A percentile compares a stretch with the other conserved stretches of the same genome.
phyloP scores from a whole-genome alignment of 495 filamentous ascomycete genomes.

The Usnea hakonensis region DNA sequence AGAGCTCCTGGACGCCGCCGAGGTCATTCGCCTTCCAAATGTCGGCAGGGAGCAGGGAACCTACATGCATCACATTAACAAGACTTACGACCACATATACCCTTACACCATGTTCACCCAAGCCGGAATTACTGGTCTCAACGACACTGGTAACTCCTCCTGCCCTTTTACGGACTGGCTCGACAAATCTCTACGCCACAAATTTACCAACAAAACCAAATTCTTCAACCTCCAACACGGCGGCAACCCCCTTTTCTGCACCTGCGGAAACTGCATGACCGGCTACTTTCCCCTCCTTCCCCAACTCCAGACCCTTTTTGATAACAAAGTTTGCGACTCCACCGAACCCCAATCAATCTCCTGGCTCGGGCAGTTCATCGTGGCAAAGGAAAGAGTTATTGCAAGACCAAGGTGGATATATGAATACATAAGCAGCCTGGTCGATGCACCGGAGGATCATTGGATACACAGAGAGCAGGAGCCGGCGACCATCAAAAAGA shows the following conservation, averaged over 20 bases:
- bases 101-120: conserved; percentile 13
- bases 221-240: conserved; percentile 11
- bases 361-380: conserved; percentile 13
- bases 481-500: not conserved
- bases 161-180: not conserved
- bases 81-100: conserved; percentile 11
- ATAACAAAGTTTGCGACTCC: conserved; percentile 7
- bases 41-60: conserved; percentile 11
- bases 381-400: conserved; percentile 1
- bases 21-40: conserved; percentile 6
- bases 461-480: conserved; percentile 13
- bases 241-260: conserved; percentile 4
- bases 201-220: conserved; percentile 6
- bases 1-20: not conserved
- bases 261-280: conserved; percentile 10
- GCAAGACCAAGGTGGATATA: conserved; percentile 11
- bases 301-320: conserved; percentile 6
- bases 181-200: conserved; percentile 3
- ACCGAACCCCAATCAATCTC: not conserved
- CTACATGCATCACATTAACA: conserved; percentile 12
- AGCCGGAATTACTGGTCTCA: not conserved
- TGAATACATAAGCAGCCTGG: conserved; percentile 9
- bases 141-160: conserved; percentile 6
- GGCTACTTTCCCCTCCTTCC: conserved; percentile 9
- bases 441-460: conserved; percentile 10